These are phyloP conservation scores for Yarrowia divulgata DNA, from an alignment of 805 yeast species.

Conservation along the genomic window DNA sequence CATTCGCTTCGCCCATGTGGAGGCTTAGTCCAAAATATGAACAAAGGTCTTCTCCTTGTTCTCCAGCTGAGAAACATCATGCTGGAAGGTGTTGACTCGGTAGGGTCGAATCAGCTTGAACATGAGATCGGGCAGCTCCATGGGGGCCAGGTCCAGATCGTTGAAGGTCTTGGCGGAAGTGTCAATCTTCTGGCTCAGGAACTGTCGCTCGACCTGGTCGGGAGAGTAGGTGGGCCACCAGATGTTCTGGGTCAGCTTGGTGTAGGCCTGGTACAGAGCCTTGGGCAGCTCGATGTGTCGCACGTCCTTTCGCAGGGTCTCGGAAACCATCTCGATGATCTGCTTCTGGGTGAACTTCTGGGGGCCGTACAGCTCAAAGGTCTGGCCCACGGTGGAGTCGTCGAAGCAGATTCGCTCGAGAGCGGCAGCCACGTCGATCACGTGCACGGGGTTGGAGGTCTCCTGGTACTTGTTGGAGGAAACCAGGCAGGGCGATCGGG, in stretches of 20 bases:
- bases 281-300: constrained; percentile 54
- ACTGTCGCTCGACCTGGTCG: constrained; percentile 77
- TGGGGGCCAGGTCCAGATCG: constrained; percentile 66
- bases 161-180: constrained; percentile 66
- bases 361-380: constrained; percentile 77
- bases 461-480: constrained; percentile 71
- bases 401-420: constrained; percentile 80
- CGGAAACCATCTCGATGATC: constrained; percentile 73
- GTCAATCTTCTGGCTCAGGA: constrained; percentile 69
- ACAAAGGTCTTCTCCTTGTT: constrained; percentile 46
- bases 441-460: constrained; percentile 74
- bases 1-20: not conserved
- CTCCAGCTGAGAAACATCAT: constrained; percentile 47
- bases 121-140: constrained; percentile 58
- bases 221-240: constrained; percentile 63
- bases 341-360: constrained; percentile 67
- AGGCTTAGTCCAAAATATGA: constrained; percentile 45
- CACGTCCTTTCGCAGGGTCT: constrained; percentile 58
- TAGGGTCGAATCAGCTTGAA: constrained; percentile 46
- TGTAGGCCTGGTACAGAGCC: constrained; percentile 50
- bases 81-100: constrained; percentile 46
- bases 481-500: constrained; percentile 64
- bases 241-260: constrained; percentile 53
- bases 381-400: constrained; percentile 78
- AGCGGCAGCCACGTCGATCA: constrained; percentile 77